phyloP scores from a whole-genome alignment of 352 stramenopile genomes.

The Phytopythium oedochilum region DNA sequence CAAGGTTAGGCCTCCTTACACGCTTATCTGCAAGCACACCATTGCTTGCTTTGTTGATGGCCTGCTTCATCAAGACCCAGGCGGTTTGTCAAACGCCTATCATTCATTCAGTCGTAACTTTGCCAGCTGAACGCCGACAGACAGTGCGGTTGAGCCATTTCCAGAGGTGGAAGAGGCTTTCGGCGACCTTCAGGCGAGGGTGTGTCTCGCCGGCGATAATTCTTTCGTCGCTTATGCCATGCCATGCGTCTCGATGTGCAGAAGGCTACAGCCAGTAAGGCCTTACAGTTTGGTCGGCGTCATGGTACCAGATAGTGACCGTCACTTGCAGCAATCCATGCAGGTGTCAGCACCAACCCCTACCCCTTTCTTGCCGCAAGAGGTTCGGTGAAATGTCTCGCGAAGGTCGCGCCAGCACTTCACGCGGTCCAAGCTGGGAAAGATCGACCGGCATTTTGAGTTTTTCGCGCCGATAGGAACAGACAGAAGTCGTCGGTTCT shows the following conservation, averaged over 20 bases:
- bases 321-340: too few species aligned
- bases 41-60: background rate
- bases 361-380: too few species aligned
- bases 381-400: background rate
- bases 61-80: background rate
- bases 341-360: too few species aligned
- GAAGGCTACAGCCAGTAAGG: too few species aligned
- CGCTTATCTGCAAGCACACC: background rate
- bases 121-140: background rate
- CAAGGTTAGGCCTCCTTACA: background rate
- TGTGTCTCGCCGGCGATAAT: background rate
- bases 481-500: too few species aligned
- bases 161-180: background rate
- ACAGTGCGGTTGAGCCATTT: background rate
- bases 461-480: too few species aligned
- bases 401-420: conserved; percentile 10
- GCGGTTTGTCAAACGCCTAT: background rate
- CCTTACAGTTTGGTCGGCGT: too few species aligned
- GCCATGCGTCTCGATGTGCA: conserved; percentile 12
- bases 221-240: background rate
- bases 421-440: too few species aligned
- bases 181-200: background rate
- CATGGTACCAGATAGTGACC: too few species aligned
- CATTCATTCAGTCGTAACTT: background rate
- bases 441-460: conserved; percentile 5